Percentiles rank a stretch among this genome's conserved stretches.
phyloP scores from a whole-genome alignment of 805 yeast genomes.

The Teunomyces pallodes region DNA sequence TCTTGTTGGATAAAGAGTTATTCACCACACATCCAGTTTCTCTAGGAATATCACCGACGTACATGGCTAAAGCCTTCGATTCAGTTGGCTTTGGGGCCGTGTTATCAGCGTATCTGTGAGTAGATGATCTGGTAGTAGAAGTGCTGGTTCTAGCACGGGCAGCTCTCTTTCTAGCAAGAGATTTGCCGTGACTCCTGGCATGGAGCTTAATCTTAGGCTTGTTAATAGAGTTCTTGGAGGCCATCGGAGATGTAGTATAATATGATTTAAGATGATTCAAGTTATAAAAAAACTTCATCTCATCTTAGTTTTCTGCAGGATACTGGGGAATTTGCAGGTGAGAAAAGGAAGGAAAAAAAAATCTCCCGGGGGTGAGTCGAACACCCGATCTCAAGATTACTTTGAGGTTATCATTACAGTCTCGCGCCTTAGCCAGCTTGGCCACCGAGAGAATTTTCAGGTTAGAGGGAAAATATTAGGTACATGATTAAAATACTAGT shows the following conservation, averaged over 20 bases:
- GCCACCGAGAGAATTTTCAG: conserved; percentile 39
- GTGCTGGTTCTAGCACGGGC: conserved; percentile 40
- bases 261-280: conserved; percentile 6
- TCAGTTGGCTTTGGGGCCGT: conserved; percentile 33
- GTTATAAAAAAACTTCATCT: conserved; percentile 8
- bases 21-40: conserved; percentile 47
- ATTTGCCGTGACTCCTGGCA: conserved; percentile 48
- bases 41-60: conserved; percentile 33
- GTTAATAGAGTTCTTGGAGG: conserved; percentile 78
- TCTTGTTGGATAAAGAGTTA: conserved; percentile 68
- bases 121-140: conserved; percentile 45
- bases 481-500: not conserved
- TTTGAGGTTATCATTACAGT: conserved; percentile 38
- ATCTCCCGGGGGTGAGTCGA: conserved; percentile 51
- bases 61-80: conserved; percentile 44
- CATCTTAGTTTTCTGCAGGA: conserved; percentile 5
- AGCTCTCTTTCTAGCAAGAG: conserved; percentile 55
- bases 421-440: conserved; percentile 52
- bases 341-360: conserved; percentile 14
- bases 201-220: conserved; percentile 65
- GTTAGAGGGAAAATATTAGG: conserved; percentile 38
- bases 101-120: conserved; percentile 34
- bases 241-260: conserved; percentile 46
- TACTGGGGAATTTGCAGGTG: no score
- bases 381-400: conserved; percentile 50